Evolutionary conservation across 129 eudicot genomes (phyloP).

Genomic region (Flaveria robusta): DNA sequence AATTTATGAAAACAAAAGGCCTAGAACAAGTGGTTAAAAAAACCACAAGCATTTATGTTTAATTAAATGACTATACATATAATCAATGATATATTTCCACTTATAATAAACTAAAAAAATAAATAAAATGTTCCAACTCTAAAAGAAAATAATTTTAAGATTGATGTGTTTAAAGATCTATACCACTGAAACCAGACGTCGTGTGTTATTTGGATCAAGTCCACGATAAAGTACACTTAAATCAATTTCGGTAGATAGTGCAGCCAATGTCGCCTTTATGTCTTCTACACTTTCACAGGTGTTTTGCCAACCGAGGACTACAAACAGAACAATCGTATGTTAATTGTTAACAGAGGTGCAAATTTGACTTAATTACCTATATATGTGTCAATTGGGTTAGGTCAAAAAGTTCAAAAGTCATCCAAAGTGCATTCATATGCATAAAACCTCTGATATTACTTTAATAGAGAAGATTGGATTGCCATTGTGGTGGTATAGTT

Average conservation of each 20-base stretch:
- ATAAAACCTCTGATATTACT: background rate
- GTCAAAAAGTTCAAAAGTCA: background rate
- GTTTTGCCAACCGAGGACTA: conserved; percentile 95
- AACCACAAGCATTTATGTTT: background rate
- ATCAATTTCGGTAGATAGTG: conserved; percentile 74
- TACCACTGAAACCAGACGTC: conserved; percentile 90
- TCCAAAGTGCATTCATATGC: background rate
- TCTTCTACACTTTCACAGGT: conserved; percentile 84
- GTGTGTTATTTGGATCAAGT: conserved; percentile 67
- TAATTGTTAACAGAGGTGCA: background rate
- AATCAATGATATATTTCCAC: background rate
- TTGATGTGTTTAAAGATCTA: background rate
- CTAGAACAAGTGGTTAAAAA: background rate
- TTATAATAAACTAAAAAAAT: background rate
- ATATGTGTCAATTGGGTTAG: background rate
- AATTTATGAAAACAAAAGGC: background rate
- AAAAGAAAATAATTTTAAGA: background rate
- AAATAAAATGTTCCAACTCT: background rate
- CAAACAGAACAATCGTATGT: conserved; percentile 31
- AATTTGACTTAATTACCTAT: conserved; percentile 5
- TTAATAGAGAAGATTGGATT: background rate
- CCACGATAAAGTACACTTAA: conserved; percentile 84
- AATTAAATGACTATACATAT: background rate
- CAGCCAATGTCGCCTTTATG: conserved; percentile 72
- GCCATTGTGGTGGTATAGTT: too few relatives aligned